phyloP scores from a whole-genome alignment of 352 stramenopile genomes.

The Phytophthora hybrid region DNA sequence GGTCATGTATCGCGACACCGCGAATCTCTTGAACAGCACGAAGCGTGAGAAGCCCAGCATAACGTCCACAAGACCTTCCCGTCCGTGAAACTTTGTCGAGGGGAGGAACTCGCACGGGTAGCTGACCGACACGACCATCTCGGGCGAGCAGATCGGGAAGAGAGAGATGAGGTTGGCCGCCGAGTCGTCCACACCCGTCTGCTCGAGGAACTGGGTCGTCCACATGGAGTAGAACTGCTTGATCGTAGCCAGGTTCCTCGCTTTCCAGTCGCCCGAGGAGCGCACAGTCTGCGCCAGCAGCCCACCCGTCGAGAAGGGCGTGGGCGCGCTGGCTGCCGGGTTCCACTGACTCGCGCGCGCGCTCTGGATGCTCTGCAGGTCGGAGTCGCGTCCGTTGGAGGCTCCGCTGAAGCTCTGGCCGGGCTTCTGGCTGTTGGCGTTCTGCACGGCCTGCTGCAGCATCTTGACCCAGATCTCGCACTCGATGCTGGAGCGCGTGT shows the following conservation, averaged over 20 bases:
- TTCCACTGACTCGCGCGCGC: conserved; percentile 46
- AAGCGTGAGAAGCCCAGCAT: conserved; percentile 78
- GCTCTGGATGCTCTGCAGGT: conserved; percentile 39
- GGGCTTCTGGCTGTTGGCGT: conserved; percentile 57
- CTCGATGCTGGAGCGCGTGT: conserved; percentile 83
- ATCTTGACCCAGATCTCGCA: conserved; percentile 89
- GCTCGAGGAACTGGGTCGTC: conserved; percentile 77
- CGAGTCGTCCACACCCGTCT: conserved; percentile 61
- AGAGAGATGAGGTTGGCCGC: conserved; percentile 73
- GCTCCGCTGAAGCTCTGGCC: conserved; percentile 61
- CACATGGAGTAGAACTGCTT: conserved; percentile 90
- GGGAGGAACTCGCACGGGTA: conserved; percentile 86
- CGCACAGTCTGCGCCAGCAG: conserved; percentile 74
- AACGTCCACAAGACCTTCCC: conserved; percentile 84
- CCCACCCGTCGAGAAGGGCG: conserved; percentile 44
- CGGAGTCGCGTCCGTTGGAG: conserved; percentile 66
- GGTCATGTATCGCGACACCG: conserved; percentile 74
- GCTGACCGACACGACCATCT: conserved; percentile 78
- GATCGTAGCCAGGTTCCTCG: conserved; percentile 78
- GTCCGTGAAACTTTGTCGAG: conserved; percentile 79
- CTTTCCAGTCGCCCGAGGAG: conserved; percentile 86
- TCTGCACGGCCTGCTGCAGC: conserved; percentile 79
- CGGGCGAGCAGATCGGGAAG: conserved; percentile 84
- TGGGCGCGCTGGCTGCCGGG: conserved; percentile 19
- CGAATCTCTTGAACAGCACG: conserved; percentile 78